phyloP scores from a whole-genome alignment of 352 stramenopile genomes.

The Globisporangium perplexum region DNA sequence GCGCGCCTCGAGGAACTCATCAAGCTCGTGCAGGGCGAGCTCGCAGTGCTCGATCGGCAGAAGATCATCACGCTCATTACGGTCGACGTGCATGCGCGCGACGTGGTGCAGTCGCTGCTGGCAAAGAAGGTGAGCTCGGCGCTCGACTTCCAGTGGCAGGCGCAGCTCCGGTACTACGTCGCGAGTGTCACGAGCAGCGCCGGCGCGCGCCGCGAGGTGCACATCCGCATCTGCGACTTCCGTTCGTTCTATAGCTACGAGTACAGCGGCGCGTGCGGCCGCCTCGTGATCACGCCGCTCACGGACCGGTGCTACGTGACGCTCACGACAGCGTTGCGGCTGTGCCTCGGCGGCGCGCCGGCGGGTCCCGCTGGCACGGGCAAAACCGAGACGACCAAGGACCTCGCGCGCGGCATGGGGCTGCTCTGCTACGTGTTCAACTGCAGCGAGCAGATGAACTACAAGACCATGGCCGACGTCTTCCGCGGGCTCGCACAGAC shows the following conservation, averaged over 20 bases:
- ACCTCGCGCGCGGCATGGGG: constrained; percentile 68
- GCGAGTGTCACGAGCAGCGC: constrained; percentile 38
- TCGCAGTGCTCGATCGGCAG: constrained; percentile 62
- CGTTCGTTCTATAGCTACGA: constrained; percentile 93
- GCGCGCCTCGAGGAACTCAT: constrained; percentile 91
- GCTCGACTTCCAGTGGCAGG: constrained; percentile 93
- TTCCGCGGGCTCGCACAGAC: constrained; percentile 93
- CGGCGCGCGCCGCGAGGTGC: constrained; percentile 54
- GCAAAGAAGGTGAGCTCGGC: constrained; percentile 90
- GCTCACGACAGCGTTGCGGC: constrained; percentile 68
- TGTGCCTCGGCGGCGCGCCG: constrained; percentile 75
- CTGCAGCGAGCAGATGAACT: constrained; percentile 91
- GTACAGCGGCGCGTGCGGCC: constrained; percentile 93
- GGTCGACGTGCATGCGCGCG: constrained; percentile 95
- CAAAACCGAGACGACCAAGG: constrained; percentile 87
- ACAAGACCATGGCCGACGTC: constrained; percentile 95
- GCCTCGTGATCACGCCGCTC: constrained; percentile 90
- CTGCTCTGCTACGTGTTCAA: constrained; percentile 87
- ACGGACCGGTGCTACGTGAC: constrained; percentile 91
- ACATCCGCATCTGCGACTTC: constrained; percentile 91
- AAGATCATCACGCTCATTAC: constrained; percentile 98
- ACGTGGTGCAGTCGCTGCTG: constrained; percentile 92
- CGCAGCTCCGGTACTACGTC: constrained; percentile 93
- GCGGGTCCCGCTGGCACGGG: constrained; percentile 77
- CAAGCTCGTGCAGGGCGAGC: constrained; percentile 87